Evolutionary conservation across 2,329 filamentous ascomycete species (phyloP).

Genomic region (Clathrospora elynae): DNA sequence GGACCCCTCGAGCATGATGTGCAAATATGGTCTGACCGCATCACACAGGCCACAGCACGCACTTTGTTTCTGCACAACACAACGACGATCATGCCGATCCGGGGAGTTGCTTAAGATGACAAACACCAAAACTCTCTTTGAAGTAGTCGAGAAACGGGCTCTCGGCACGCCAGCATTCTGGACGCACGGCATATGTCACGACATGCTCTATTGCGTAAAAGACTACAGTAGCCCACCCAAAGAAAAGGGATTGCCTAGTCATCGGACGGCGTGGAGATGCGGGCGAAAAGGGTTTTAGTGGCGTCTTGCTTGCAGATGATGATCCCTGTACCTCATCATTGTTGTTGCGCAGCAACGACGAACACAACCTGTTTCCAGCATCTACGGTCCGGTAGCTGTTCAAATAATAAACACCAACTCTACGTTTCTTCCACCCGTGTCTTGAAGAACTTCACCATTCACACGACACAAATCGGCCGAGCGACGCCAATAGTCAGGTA

Average conservation of each 20-base stretch:
- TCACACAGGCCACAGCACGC: conserved; percentile 4
- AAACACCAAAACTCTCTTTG: background rate
- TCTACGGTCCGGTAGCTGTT: background rate
- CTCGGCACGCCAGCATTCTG: conserved; percentile 2
- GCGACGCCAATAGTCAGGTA: conserved; percentile 11
- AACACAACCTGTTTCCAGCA: conserved; percentile 6
- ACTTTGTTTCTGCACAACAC: conserved; percentile 3
- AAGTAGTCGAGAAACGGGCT: conserved; percentile 5
- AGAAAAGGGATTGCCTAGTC: conserved; percentile 3
- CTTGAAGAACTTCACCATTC: background rate
- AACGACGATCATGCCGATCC: conserved; percentile 25
- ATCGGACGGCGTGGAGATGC: conserved; percentile 14
- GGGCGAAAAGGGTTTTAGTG: conserved; percentile 8
- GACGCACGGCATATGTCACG: conserved; percentile 14
- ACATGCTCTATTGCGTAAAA: conserved; percentile 11
- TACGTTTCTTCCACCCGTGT: background rate
- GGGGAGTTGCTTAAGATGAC: too few relatives aligned
- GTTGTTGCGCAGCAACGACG: conserved; percentile 22
- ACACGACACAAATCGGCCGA: conserved; percentile 6
- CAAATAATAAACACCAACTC: conserved; percentile 1
- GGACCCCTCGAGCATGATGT: conserved; percentile 3
- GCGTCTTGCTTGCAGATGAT: conserved; percentile 3
- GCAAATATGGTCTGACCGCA: conserved; percentile 4
- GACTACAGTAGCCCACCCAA: conserved; percentile 10
- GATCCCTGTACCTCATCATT: conserved; percentile 23